These are phyloP conservation scores for Komagataella pastoris DNA, from an alignment of 805 yeast species.

Conservation along the genomic window DNA sequence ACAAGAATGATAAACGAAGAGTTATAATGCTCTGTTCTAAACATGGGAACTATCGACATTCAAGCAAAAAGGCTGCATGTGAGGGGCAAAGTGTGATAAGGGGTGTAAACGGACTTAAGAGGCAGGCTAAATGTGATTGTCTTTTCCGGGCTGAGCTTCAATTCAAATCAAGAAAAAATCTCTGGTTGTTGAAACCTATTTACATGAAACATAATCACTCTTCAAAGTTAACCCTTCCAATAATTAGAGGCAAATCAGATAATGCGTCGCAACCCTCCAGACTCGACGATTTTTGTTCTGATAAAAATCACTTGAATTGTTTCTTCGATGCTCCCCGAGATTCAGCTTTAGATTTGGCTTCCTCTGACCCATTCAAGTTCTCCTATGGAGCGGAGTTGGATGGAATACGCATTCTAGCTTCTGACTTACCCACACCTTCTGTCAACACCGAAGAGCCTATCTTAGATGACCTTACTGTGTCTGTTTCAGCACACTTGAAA, in stretches of 20 bases:
- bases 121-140: conserved; percentile 7
- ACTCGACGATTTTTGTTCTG: not conserved
- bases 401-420: not conserved
- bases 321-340: not conserved
- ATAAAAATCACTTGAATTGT: not conserved
- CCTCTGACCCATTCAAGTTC: not conserved
- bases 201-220: conserved; percentile 9
- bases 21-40: conserved; percentile 11
- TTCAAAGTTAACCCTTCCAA: not conserved
- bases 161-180: conserved; percentile 10
- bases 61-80: not conserved
- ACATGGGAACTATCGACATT: conserved; percentile 4
- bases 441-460: not conserved
- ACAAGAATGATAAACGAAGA: conserved; percentile 12
- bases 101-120: not conserved
- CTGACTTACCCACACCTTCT: not conserved
- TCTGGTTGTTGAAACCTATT: conserved; percentile 14
- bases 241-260: not conserved
- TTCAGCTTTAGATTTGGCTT: not conserved
- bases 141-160: conserved; percentile 13
- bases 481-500: not conserved
- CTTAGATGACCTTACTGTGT: not conserved
- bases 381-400: not conserved
- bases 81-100: conserved; percentile 3
- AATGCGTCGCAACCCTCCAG: not conserved